A percentile compares a stretch with the other conserved stretches of the same genome.
Conservation (phyloP, 768 basidiomycete genomes). For the Podaxis carcinomalis region DNA sequence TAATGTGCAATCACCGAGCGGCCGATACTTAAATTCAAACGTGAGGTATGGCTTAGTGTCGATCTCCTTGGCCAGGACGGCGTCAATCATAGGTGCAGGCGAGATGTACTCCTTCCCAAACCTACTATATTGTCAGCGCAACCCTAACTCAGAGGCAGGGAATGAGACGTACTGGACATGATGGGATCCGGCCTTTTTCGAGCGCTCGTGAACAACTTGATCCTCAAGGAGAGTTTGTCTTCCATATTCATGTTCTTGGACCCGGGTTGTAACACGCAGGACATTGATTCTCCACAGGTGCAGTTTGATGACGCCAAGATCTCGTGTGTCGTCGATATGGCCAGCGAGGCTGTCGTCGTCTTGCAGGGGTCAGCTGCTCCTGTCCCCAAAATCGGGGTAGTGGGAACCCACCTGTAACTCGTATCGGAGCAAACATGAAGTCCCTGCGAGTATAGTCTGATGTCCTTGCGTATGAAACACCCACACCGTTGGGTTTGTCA, state of each 20-base stretch:
- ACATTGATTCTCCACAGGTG: slow-evolving; percentile 28
- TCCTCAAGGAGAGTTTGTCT: slow-evolving; percentile 20
- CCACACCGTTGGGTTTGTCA: slow-evolving; percentile 19
- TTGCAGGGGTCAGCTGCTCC: neutral
- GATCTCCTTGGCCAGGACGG: slow-evolving; percentile 20
- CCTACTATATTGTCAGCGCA: slow-evolving; percentile 10
- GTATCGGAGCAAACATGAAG: slow-evolving; percentile 25
- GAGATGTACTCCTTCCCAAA: slow-evolving; percentile 28
- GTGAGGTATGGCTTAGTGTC: slow-evolving; percentile 23
- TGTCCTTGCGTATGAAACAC: slow-evolving; percentile 24
- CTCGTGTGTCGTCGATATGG: slow-evolving; percentile 16
- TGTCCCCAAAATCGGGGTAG: neutral
- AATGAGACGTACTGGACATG: slow-evolving; percentile 22
- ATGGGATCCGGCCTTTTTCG: slow-evolving; percentile 30
- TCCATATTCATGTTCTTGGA: slow-evolving; percentile 22
- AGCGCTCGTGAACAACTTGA: slow-evolving; percentile 27
- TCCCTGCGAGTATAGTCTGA: slow-evolving; percentile 26
- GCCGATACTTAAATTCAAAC: slow-evolving; percentile 31
- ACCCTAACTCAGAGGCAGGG: too few relatives aligned
- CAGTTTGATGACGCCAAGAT: slow-evolving; percentile 27
- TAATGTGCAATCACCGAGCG: slow-evolving; percentile 21
- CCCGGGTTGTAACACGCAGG: slow-evolving; percentile 16
- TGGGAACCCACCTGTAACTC: slow-evolving; percentile 19
- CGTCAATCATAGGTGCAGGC: slow-evolving; percentile 24
- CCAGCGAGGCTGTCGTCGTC: slow-evolving; percentile 20